Base-by-base conservation (phyloP, 306 rosid genomes). In the Malus sieversii region DNA sequence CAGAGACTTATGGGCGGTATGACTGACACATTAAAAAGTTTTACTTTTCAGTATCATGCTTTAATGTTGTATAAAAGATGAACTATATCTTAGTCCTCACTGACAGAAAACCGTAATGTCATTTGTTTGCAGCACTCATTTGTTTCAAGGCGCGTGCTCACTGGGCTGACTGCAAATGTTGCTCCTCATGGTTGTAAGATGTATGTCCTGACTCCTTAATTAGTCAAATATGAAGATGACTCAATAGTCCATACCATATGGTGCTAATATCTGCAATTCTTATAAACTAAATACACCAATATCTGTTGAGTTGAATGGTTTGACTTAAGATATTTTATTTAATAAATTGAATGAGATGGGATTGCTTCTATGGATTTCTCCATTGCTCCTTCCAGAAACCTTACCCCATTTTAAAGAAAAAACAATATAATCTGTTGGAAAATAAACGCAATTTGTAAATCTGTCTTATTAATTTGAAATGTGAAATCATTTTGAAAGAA, bases 181-280 rank as follows among this genome's bases (percentile, higher is more conserved):
- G 77, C 76, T 62, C 68, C 72, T 48, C 83, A 70, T 62, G 83
- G 72, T 51, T 74, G 75, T 53, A 80, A 80, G 44, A 63, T 70
- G 76, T 63, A 69, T 59, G 71, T 46, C 11, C 71, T 59, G 7
- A 25, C 27, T 20, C 42, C 77, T 4, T 38, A 62, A 42, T 71
- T 48, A 15, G 55, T 48, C 55, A 29, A 12, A 60, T 25, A 32
- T 38, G 42, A n/a, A 35, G 63, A 23, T 30, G 30, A 19, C 29
- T 10, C 63, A 20, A 10, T 35, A 35, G 42, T 7, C 42, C 42
- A 38, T 38, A 38, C 10, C 42, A 38, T 38, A 38, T 38, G 42
- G 42, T 0, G 7, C 9, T 38, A 7, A 38, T 38, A 38, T 38
- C 42, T 38, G 42, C 42, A 38, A 38, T 38, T 38, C 42, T 38